Base-by-base conservation (phyloP, 148 eudicot species). In the Limonium bicolor region DNA sequence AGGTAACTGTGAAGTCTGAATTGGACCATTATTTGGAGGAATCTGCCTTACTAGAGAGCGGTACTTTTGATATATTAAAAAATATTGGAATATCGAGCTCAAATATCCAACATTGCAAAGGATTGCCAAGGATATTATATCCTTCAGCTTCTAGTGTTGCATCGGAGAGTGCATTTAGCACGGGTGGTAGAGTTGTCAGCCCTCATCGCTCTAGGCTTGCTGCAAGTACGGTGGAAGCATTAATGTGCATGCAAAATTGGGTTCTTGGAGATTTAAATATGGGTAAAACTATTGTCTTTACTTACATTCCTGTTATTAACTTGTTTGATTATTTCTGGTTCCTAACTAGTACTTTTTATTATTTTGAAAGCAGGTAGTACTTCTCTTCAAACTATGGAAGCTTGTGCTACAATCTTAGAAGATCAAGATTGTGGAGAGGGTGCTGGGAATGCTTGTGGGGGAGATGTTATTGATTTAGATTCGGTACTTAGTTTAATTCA, bases 211-310 rank as follows among this genome's bases (percentile, higher is more conserved):
- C 46, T 43, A 50, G 62, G n/a, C 57, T 63, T 18, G 10, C 50
- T 17, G 44, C 46, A 2, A 30, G 30, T 10, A 55, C 58, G 48
- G 55, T 56, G 20, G 48, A 63, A 30, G 48, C 38, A 7, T 29
- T 55, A 17, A 63, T 56, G 62, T 63, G 61, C 26, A 27, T 39
- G 26, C 61, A 55, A 32, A 62, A 45, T 27, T 42, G 61, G 67
- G 14, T 33, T 7, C 0, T n/a, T 33, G 13, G 14, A 33, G 36
- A 33, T 33, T 33, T 33, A n/a, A n/a, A n/a, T n/a, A n/a, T n/a
- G n/a, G n/a, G n/a, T n/a, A n/a, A n/a, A n/a, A n/a, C n/a, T n/a
- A n/a, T n/a, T n/a, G n/a, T n/a, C n/a, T n/a, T n/a, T n/a, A n/a
- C n/a, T n/a, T n/a, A n/a, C n/a, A n/a, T n/a, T n/a, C n/a, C n/a